Evolutionary conservation across 495 filamentous ascomycete genomes (phyloP).

Genomic region (Aspergillus nidulans): DNA sequence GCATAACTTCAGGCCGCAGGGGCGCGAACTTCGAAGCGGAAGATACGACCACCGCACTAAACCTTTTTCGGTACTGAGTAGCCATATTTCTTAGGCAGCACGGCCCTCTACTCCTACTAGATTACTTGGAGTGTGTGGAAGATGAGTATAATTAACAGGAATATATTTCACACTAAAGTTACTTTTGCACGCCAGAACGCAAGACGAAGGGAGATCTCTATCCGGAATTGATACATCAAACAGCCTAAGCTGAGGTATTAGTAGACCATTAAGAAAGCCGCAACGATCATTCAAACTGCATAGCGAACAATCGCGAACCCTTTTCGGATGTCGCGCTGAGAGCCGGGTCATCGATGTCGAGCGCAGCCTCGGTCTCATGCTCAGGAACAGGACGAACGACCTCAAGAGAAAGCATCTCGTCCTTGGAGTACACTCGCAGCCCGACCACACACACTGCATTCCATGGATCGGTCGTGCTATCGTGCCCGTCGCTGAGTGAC

Average conservation of each 20-base stretch:
- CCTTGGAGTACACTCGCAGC: slow-evolving; percentile 66
- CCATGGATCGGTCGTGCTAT: slow-evolving; percentile 58
- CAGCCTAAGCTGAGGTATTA: no score
- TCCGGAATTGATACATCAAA: no score
- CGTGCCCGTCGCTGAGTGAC: slow-evolving; percentile 9
- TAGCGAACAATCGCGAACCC: slow-evolving; percentile 16
- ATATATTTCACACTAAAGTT: not conserved
- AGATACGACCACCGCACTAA: not conserved
- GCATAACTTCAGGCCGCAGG: not conserved
- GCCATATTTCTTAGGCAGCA: not conserved
- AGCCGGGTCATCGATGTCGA: slow-evolving; percentile 54
- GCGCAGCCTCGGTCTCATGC: slow-evolving; percentile 41
- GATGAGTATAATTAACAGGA: no score
- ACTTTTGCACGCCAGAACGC: not conserved
- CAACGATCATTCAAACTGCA: slow-evolving; percentile 3
- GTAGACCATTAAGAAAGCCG: not conserved
- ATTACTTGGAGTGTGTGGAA: no score
- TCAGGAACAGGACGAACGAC: slow-evolving; percentile 51
- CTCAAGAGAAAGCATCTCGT: slow-evolving; percentile 48
- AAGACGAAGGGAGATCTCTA: not conserved
- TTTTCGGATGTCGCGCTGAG: slow-evolving; percentile 36
- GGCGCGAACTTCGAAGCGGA: not conserved
- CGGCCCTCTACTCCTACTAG: not conserved
- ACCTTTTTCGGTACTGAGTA: not conserved
- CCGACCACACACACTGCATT: slow-evolving; percentile 82